These are phyloP conservation scores for Jackrogersella multiformis DNA, from an alignment of 495 filamentous ascomycete species.

Conservation along the genomic window DNA sequence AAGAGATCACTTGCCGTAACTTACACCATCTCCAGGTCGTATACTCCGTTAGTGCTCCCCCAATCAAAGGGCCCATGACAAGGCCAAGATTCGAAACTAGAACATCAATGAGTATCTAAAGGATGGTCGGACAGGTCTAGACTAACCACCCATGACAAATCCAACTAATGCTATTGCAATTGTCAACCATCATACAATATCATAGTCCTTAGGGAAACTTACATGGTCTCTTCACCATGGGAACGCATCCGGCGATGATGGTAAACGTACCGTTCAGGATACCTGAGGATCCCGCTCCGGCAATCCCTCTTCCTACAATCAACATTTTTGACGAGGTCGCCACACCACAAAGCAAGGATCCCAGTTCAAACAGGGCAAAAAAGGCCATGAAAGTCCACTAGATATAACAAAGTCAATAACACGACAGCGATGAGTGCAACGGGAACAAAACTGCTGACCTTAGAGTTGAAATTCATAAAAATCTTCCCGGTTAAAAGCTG, in stretches of 20 bases:
- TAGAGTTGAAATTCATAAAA: slow-evolving; percentile 47
- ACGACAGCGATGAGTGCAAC: no score
- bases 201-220: no score
- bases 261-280: slow-evolving; percentile 60
- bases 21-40: slow-evolving; percentile 54
- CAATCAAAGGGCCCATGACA: slow-evolving; percentile 61
- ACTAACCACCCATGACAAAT: not conserved
- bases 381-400: slow-evolving; percentile 52
- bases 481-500: slow-evolving; percentile 53
- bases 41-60: slow-evolving; percentile 68
- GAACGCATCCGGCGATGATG: slow-evolving; percentile 53
- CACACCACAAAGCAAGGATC: slow-evolving; percentile 60
- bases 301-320: slow-evolving; percentile 61
- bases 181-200: no score
- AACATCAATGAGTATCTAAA: no score
- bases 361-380: slow-evolving; percentile 54
- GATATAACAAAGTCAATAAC: no score
- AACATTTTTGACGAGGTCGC: slow-evolving; percentile 56
- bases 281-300: slow-evolving; percentile 55
- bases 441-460: no score
- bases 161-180: not conserved
- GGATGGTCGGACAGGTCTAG: no score
- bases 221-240: slow-evolving; percentile 50
- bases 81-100: no score
- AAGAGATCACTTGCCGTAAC: not conserved